Percentiles rank a stretch among this genome's conserved stretches.
Evolutionary conservation across 108 stramenopile species (phyloP).

Genomic region (Seminavis robusta): DNA sequence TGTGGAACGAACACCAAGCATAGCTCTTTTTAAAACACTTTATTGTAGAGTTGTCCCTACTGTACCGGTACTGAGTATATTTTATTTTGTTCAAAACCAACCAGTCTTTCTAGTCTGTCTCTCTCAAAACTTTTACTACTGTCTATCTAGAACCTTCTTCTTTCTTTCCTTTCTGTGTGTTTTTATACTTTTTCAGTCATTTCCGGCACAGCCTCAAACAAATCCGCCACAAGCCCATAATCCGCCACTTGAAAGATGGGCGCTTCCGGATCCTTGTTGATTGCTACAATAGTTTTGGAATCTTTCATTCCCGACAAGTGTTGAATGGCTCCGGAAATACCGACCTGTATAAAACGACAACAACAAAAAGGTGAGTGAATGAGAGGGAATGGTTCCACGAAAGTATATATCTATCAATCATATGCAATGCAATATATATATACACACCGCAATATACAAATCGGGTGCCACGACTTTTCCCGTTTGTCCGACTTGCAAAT

Average conservation of each 20-base stretch:
- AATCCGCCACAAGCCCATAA: conserved; percentile 94
- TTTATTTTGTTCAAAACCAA: not conserved
- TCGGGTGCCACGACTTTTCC: conserved; percentile 98
- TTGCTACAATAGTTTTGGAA: conserved; percentile 97
- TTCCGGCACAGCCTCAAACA: conserved; percentile 97
- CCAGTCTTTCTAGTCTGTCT: not conserved
- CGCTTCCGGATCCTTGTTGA: conserved; percentile 99
- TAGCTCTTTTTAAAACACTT: not conserved
- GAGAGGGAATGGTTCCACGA: not conserved
- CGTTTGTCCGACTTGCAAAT: conserved; percentile 98
- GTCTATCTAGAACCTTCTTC: not conserved
- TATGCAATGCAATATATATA: conserved; percentile 80
- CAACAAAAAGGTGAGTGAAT: conserved; percentile 15
- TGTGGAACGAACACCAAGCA: not conserved
- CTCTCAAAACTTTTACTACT: conserved; percentile 1
- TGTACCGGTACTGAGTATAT: not conserved
- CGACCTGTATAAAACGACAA: conserved; percentile 85
- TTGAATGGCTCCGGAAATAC: conserved; percentile 99
- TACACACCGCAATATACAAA: conserved; percentile 88
- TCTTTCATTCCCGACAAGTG: conserved; percentile 99
- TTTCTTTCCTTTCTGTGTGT: not conserved
- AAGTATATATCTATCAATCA: conserved; percentile 1
- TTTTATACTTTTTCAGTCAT: conserved; percentile 82
- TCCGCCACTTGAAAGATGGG: conserved; percentile 99
- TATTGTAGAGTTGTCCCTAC: conserved; percentile 2